Conservation (phyloP, 352 stramenopile species). For the Pythium periplocum region DNA sequence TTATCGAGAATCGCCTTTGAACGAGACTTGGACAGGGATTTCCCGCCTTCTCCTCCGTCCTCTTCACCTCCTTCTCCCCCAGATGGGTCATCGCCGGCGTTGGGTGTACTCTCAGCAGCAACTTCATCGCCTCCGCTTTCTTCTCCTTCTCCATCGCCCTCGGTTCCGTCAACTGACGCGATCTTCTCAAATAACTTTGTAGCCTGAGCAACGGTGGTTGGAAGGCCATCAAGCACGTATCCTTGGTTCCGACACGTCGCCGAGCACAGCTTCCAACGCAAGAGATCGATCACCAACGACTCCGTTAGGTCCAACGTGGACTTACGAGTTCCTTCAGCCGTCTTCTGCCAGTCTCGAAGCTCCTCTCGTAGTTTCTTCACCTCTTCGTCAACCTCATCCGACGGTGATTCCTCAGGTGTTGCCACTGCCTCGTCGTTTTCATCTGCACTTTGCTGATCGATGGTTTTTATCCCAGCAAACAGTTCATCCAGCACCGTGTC, state of each 20-base stretch:
- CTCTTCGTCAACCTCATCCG: constrained; percentile 19
- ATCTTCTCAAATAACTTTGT: constrained; percentile 35
- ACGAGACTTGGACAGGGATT: constrained; percentile 24
- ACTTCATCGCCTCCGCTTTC: constrained; percentile 17
- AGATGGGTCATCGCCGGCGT: constrained; percentile 15
- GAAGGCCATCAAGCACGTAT: constrained; percentile 74
- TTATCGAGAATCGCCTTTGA: constrained; percentile 35
- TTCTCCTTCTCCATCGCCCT: constrained; percentile 9
- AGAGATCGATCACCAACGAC: constrained; percentile 29
- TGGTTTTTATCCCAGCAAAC: constrained; percentile 10
- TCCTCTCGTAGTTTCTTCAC: constrained; percentile 36
- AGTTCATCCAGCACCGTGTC: constrained; percentile 42
- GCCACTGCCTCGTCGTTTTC: constrained; percentile 3
- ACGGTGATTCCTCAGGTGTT: constrained; percentile 12
- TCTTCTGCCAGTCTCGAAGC: constrained; percentile 25
- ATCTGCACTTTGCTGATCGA: constrained; percentile 10
- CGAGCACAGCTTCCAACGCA: constrained; percentile 65
- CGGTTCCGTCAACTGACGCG: constrained; percentile 8
- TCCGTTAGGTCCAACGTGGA: constrained; percentile 25
- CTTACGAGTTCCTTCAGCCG: constrained; percentile 11
- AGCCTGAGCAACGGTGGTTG: constrained; percentile 41
- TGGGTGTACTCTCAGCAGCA: constrained; percentile 12
- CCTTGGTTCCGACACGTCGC: constrained; percentile 71
- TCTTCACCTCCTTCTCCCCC: constrained; percentile 14
- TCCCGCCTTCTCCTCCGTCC: constrained; percentile 12